These are phyloP conservation scores for Solanum chiquidenum DNA, from an alignment of 257 asterid genomes.

Conservation along the genomic window DNA sequence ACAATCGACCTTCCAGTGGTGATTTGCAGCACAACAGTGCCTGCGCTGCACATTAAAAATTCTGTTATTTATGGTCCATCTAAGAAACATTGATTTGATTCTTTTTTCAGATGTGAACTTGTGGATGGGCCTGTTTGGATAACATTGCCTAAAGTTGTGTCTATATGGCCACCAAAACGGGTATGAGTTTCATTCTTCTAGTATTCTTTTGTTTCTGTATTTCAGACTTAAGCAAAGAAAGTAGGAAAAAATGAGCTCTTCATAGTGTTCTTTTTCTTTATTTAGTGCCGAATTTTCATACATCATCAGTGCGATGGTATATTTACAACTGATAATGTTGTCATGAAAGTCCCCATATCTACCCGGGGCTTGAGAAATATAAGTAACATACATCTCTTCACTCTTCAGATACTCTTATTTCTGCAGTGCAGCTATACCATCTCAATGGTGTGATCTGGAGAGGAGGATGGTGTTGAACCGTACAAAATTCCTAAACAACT, in stretches of 20 bases:
- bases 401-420: background rate
- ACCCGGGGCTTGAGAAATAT: background rate
- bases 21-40: background rate
- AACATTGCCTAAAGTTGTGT: background rate
- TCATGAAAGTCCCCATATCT: background rate
- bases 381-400: background rate
- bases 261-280: background rate
- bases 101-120: background rate
- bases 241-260: background rate
- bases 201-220: background rate
- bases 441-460: slow-evolving; percentile 22
- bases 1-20: background rate
- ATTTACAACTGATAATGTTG: background rate
- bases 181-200: background rate
- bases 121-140: background rate
- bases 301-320: background rate
- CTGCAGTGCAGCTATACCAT: background rate
- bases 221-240: background rate
- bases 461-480: slow-evolving; percentile 28
- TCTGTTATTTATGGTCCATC: background rate
- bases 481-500: slow-evolving; percentile 37
- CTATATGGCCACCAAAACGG: background rate
- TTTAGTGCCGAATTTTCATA: background rate
- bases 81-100: background rate
- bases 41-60: background rate